phyloP scores from a whole-genome alignment of 2,329 filamentous ascomycete genomes.

The Nemania sp. region DNA sequence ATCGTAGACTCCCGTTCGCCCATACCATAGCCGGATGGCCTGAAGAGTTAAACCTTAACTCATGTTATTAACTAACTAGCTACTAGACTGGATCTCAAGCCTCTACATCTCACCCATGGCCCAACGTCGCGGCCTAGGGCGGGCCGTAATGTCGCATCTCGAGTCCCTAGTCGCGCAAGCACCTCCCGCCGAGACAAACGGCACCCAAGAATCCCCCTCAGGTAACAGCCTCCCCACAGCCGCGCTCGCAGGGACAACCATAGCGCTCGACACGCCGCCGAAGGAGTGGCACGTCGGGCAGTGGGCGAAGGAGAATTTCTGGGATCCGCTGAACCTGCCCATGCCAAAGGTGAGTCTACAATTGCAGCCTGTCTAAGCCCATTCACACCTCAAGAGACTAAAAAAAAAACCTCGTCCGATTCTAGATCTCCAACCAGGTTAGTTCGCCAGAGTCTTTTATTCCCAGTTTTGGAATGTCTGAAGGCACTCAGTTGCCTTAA shows the following conservation, averaged over 20 bases:
- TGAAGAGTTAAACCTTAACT: not conserved
- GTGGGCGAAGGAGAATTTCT: conserved; percentile 6
- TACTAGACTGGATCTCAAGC: conserved; percentile 24
- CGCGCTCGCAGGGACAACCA: not conserved
- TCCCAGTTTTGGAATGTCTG: too few relatives aligned
- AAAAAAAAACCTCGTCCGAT: not conserved
- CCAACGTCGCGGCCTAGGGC: conserved; percentile 19
- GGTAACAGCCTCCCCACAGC: not conserved
- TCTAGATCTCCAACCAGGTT: conserved; percentile 27
- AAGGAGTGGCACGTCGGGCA: not conserved
- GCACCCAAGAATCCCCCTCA: not conserved
- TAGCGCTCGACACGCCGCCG: conserved; percentile 21
- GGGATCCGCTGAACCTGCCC: conserved; percentile 1
- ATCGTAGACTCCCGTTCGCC: too few relatives aligned
- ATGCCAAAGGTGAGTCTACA: conserved; percentile 12
- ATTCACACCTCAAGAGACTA: too few relatives aligned
- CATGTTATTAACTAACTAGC: not conserved
- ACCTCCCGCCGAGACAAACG: too few relatives aligned
- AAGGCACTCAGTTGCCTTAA: too few relatives aligned
- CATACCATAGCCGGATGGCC: too few relatives aligned
- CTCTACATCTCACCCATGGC: conserved; percentile 18
- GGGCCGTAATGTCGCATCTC: conserved; percentile 23
- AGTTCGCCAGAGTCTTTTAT: too few relatives aligned
- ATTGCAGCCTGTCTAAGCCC: not conserved
- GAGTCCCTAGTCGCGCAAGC: conserved; percentile 10